These are phyloP conservation scores for Terana coerulea DNA, from an alignment of 768 basidiomycete species.

Conservation along the genomic window DNA sequence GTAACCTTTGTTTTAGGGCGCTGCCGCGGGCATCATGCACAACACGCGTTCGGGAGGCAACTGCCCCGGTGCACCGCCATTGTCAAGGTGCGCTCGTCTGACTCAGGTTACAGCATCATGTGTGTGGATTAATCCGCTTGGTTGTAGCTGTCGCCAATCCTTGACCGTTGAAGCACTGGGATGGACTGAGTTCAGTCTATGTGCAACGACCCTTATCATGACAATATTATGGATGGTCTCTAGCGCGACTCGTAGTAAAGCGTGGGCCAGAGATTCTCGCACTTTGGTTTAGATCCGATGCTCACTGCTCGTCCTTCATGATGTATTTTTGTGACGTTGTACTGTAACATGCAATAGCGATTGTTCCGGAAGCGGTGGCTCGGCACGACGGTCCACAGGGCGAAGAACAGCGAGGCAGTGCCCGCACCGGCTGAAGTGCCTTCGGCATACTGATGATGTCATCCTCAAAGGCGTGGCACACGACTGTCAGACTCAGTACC, in stretches of 20 bases:
- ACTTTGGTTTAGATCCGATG: constrained; percentile 39
- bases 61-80: constrained; percentile 49
- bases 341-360: too few relatives aligned
- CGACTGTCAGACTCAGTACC: too few relatives aligned
- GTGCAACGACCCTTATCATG: constrained; percentile 47
- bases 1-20: constrained; percentile 42
- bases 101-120: too few relatives aligned
- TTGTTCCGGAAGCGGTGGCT: too few relatives aligned
- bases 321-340: too few relatives aligned
- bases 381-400: too few relatives aligned
- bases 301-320: too few relatives aligned
- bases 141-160: constrained; percentile 59
- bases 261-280: constrained; percentile 37
- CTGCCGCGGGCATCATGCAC: constrained; percentile 65
- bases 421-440: too few relatives aligned
- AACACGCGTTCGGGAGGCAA: constrained; percentile 54
- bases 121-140: too few relatives aligned
- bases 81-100: constrained; percentile 45
- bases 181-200: constrained; percentile 71
- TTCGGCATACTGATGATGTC: too few relatives aligned
- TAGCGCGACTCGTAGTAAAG: constrained; percentile 29
- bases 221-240: constrained; percentile 52
- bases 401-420: too few relatives aligned
- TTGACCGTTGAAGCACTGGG: constrained; percentile 72
- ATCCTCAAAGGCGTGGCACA: too few relatives aligned